A percentile compares a stretch with the other conserved stretches of the same genome.
Evolutionary conservation across 2,329 filamentous ascomycete genomes (phyloP).

Genomic region (Alternaria gansuensis): DNA sequence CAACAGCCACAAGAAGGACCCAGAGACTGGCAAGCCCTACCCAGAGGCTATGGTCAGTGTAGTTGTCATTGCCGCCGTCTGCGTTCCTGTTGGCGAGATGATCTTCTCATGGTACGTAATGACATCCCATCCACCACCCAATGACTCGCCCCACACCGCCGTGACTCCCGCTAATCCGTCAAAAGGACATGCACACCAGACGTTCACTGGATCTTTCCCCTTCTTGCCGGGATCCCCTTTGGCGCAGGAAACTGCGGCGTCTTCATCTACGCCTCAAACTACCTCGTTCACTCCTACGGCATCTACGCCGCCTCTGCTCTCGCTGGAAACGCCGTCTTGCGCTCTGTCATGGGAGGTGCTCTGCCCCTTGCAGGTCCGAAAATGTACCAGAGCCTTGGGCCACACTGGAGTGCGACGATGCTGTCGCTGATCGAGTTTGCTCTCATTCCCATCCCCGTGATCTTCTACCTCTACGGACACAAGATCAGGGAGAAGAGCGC

Average conservation of each 20-base stretch:
- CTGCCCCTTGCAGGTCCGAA: constrained; percentile 77
- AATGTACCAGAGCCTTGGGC: constrained; percentile 68
- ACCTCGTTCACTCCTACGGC: constrained; percentile 79
- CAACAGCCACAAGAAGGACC: constrained; percentile 77
- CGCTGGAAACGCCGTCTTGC: constrained; percentile 79
- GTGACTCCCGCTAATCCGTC: neutral
- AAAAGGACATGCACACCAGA: constrained; percentile 67
- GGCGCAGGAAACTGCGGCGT: constrained; percentile 78
- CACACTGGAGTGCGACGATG: constrained; percentile 81
- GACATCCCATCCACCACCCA: too few species aligned
- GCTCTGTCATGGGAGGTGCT: constrained; percentile 77
- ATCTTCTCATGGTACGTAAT: constrained; percentile 75
- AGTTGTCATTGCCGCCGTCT: constrained; percentile 78
- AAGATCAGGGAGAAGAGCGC: constrained; percentile 65
- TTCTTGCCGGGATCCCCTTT: constrained; percentile 81
- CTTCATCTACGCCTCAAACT: constrained; percentile 85
- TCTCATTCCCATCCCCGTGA: constrained; percentile 80
- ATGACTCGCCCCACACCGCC: too few species aligned
- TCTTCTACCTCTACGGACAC: constrained; percentile 73
- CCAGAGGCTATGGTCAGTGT: constrained; percentile 85
- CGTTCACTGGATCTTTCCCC: constrained; percentile 83
- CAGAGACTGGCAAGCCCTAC: constrained; percentile 73
- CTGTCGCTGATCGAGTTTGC: constrained; percentile 76
- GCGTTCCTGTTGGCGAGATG: constrained; percentile 80
- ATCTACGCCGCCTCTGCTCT: constrained; percentile 84